These are phyloP conservation scores for Septoria linicola DNA, from an alignment of 2,329 filamentous ascomycete species.

Conservation along the genomic window DNA sequence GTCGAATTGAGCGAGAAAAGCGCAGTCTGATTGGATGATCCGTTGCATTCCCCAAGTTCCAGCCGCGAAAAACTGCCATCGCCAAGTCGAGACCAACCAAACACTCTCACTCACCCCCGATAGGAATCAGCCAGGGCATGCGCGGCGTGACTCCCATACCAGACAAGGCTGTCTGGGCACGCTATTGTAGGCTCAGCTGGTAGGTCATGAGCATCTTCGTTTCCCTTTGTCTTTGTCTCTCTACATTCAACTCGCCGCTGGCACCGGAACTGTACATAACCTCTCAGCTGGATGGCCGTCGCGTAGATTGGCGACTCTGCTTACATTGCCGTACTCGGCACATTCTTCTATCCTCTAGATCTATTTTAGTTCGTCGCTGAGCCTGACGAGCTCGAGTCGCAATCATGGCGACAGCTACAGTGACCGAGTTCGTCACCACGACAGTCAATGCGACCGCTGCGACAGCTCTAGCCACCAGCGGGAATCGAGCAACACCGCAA, in stretches of 20 bases:
- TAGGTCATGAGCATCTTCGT: slow-evolving; percentile 4
- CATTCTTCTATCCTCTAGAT: background rate
- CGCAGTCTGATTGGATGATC: background rate
- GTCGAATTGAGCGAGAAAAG: too few relatives aligned
- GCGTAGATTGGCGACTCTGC: background rate
- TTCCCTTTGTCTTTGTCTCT: background rate
- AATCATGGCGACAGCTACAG: slow-evolving; percentile 25
- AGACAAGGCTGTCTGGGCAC: slow-evolving; percentile 9
- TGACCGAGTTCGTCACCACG: slow-evolving; percentile 25
- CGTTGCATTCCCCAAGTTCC: background rate
- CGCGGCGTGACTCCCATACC: too few relatives aligned
- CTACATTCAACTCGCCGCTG: background rate
- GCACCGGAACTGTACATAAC: background rate
- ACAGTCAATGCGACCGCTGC: slow-evolving; percentile 23
- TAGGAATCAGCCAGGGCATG: slow-evolving; percentile 3
- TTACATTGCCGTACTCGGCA: background rate
- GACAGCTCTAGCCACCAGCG: slow-evolving; percentile 29
- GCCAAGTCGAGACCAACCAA: slow-evolving; percentile 15
- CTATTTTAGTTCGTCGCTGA: background rate
- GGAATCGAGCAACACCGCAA: slow-evolving; percentile 52
- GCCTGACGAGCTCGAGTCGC: slow-evolving; percentile 7
- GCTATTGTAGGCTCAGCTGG: slow-evolving; percentile 11
- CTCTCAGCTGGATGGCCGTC: background rate
- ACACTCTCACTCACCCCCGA: background rate
- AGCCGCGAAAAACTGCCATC: slow-evolving; percentile 2